Evolutionary conservation across 2,329 filamentous ascomycete genomes (phyloP), one percentile per base, ranked within the genome.

Genomic region (Diaporthe vexans): DNA sequence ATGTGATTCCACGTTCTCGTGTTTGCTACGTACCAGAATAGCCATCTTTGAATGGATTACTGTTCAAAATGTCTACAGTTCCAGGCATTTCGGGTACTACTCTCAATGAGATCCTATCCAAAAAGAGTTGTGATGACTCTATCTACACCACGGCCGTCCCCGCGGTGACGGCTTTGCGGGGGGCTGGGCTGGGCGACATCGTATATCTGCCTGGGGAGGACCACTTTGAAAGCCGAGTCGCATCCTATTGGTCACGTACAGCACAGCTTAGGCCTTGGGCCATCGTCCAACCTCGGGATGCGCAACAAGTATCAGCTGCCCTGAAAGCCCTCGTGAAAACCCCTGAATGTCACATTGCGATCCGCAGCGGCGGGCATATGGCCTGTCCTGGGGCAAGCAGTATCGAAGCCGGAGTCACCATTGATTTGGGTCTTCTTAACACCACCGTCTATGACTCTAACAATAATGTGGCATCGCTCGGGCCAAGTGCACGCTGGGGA

Each of bases 311-410:
- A 9, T 72, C 71, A 15, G 5, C 15, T 4, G 48, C 71, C 7
- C 24, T 72, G n/a, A 57, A 40, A 35, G 58, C 58, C 1, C 46
- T 72, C 11, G 48, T 72, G 1, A 5, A 13, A 4, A 67, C 58
- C 35, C 46, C 71, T 9, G 58, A 35, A 17, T 72, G 48, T 19
- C 33, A 72, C 21, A 33, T 67, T 35, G 48, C 71, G 19, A 72
- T 72, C 9, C 58, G 58, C 17, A 72, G 58, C 7, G 71, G 48
- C 29, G 71, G 58, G n/a, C 71, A 72, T 40, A 57, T 54, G 57
- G 59, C 46, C 15, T 21, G 9, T 4, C 40, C 70, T 15, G 58
- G 58, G 10, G 46, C 58, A 43, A 72, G 37, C n/a, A 52, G 58
- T 40, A 72, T 72, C 7, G 24, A 65, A 52, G 57, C 54, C 11